phyloP scores from a whole-genome alignment of 192 early-diverging fungal genomes.

The Geranomyces variabilis region DNA sequence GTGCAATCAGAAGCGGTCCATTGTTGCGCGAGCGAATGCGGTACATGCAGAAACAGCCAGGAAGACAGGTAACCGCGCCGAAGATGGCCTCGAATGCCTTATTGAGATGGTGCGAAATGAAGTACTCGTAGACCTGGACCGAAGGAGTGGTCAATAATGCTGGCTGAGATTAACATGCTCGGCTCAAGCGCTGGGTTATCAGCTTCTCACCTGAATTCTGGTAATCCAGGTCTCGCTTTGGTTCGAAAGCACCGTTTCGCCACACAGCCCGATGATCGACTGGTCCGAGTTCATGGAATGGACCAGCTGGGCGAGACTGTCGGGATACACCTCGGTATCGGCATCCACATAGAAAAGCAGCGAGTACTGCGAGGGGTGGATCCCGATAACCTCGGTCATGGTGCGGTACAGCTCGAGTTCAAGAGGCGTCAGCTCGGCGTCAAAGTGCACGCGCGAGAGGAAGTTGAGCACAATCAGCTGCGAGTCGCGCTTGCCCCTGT shows the following conservation, averaged over 20 bases:
- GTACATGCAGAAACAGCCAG: conserved; percentile 57
- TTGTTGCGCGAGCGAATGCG: conserved; percentile 53
- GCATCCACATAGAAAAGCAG: conserved; percentile 46
- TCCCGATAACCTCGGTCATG: conserved; percentile 69
- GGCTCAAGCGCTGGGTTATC: too few species aligned
- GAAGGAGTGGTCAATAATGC: conserved; percentile 27
- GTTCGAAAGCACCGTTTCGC: conserved; percentile 85
- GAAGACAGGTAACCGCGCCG: conserved; percentile 56
- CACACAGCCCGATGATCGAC: conserved; percentile 81
- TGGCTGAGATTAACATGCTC: conserved; percentile 67
- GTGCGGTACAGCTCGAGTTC: conserved; percentile 73
- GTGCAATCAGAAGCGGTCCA: conserved; percentile 75
- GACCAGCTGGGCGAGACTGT: conserved; percentile 39
- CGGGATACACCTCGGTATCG: conserved; percentile 47
- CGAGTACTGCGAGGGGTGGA: conserved; percentile 68
- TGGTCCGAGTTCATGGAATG: conserved; percentile 60
- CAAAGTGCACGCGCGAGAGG: conserved; percentile 68
- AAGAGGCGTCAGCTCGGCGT: conserved; percentile 68
- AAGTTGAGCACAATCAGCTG: conserved; percentile 79
- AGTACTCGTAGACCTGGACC: conserved; percentile 82
- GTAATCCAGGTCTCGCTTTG: conserved; percentile 82
- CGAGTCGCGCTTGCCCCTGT: conserved; percentile 83
- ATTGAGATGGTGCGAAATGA: conserved; percentile 91
- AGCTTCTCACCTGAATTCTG: conserved; percentile 76
- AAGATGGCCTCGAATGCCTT: conserved; percentile 62